Conservation (phyloP, 73 alveolate genomes). For the Paramecium octaurelia region DNA sequence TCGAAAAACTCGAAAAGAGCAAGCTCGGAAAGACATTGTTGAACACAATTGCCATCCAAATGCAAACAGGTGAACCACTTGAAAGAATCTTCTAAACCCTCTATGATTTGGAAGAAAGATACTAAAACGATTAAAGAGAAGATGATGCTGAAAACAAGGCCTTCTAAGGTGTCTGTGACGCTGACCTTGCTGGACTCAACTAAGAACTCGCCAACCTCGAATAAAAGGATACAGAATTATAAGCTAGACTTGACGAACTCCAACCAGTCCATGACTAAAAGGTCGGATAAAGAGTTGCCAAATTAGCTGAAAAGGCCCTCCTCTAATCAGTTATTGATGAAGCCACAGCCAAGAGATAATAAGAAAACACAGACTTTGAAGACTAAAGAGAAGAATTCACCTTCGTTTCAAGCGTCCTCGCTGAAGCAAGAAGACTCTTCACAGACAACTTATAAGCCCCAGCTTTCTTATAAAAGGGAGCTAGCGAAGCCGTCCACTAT, state of each 20-base stretch:
- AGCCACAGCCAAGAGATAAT: conserved; percentile 27
- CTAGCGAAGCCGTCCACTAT: neutral
- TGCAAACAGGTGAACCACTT: conserved; percentile 52
- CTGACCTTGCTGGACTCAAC: conserved; percentile 48
- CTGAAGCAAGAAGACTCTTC: conserved; percentile 66
- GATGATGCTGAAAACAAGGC: conserved; percentile 47
- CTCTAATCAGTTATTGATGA: conserved; percentile 16
- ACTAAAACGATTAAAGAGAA: conserved; percentile 28
- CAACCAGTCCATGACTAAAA: conserved; percentile 41
- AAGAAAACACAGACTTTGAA: neutral
- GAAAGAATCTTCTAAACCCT: conserved; percentile 52
- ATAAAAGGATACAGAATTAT: conserved; percentile 41
- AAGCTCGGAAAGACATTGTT: conserved; percentile 19
- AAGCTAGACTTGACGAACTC: conserved; percentile 6
- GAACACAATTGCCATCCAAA: conserved; percentile 49
- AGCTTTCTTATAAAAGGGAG: conserved; percentile 35
- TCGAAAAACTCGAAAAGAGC: neutral
- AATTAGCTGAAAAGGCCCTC: conserved; percentile 45
- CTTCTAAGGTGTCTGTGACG: conserved; percentile 50
- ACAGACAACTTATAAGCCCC: conserved; percentile 59
- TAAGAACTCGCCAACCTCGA: conserved; percentile 38
- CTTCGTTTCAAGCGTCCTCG: conserved; percentile 59
- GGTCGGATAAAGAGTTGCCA: conserved; percentile 52
- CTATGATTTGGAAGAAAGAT: conserved; percentile 49
- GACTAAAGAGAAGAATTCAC: conserved; percentile 51